These are phyloP conservation scores for Stephanodiscus minutulus DNA, from an alignment of 108 stramenopile genomes.

Conservation along the genomic window DNA sequence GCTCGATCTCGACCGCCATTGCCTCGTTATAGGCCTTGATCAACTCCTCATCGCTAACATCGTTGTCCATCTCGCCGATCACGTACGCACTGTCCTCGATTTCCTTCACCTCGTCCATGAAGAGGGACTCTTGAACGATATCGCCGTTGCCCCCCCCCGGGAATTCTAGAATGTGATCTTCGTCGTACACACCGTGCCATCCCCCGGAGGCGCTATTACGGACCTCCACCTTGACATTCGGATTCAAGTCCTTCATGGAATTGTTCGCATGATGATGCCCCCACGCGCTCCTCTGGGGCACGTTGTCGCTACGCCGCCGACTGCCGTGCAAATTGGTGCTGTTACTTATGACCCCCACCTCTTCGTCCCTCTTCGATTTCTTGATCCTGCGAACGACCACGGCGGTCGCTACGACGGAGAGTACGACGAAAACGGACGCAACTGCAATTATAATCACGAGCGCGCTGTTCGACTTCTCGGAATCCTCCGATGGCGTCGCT, in stretches of 20 bases:
- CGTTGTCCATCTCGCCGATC: conserved; percentile 40
- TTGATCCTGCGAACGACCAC: conserved; percentile 15
- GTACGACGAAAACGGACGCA: conserved; percentile 17
- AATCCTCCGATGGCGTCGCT: not conserved
- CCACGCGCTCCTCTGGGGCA: conserved; percentile 24
- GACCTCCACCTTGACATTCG: conserved; percentile 38
- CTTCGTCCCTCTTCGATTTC: conserved; percentile 16
- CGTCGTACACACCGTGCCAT: conserved; percentile 41
- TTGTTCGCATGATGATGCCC: conserved; percentile 1
- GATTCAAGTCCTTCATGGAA: conserved; percentile 6
- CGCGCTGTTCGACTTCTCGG: conserved; percentile 11
- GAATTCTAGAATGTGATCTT: conserved; percentile 22
- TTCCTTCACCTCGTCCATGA: conserved; percentile 52
- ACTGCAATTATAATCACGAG: conserved; percentile 23
- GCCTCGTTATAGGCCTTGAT: conserved; percentile 53
- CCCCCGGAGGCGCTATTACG: conserved; percentile 40
- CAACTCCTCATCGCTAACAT: conserved; percentile 45
- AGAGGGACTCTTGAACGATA: conserved; percentile 41
- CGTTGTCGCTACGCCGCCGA: conserved; percentile 1
- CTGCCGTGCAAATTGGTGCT: conserved; percentile 17
- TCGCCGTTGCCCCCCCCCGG: no score
- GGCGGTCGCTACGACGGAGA: conserved; percentile 4
- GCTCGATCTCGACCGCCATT: conserved; percentile 39
- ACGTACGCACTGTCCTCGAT: conserved; percentile 41
- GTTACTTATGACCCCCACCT: conserved; percentile 5